These are phyloP conservation scores for Ophiosphaerella herpotricha DNA, from an alignment of 2,329 filamentous ascomycete species.

Conservation along the genomic window DNA sequence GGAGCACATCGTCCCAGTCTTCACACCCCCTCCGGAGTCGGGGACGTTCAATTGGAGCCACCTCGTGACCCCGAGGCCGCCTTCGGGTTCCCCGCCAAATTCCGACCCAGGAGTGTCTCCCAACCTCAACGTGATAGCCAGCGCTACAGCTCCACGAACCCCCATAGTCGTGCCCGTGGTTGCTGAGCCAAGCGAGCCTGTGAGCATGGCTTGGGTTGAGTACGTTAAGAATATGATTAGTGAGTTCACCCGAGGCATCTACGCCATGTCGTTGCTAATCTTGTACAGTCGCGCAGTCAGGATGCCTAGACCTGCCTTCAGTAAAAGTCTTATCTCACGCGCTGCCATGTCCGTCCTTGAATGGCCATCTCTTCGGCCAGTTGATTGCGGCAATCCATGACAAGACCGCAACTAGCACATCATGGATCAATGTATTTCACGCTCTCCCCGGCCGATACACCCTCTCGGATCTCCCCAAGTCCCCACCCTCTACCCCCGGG, in stretches of 20 bases:
- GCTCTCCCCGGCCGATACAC: constrained; percentile 66
- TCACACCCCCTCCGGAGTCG: constrained; percentile 53
- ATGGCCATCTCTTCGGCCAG: constrained; percentile 57
- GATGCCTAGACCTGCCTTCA: constrained; percentile 43
- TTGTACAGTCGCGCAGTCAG: constrained; percentile 37
- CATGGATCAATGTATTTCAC: constrained; percentile 68
- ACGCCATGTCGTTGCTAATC: constrained; percentile 9
- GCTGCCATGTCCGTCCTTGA: constrained; percentile 59
- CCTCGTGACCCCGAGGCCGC: constrained; percentile 42
- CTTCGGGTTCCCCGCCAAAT: constrained; percentile 47
- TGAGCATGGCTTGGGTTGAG: constrained; percentile 40
- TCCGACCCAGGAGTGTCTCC: constrained; percentile 45
- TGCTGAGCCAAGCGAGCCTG: constrained; percentile 23
- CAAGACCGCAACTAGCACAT: constrained; percentile 56
- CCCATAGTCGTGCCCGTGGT: constrained; percentile 33
- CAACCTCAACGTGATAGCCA: constrained; percentile 25
- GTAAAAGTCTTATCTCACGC: constrained; percentile 65
- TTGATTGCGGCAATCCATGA: constrained; percentile 62
- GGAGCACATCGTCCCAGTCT: constrained; percentile 46
- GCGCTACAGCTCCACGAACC: constrained; percentile 26
- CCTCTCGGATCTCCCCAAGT: constrained; percentile 64
- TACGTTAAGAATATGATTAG: constrained; percentile 37
- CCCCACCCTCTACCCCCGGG: constrained; percentile 64
- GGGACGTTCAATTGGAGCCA: constrained; percentile 48
- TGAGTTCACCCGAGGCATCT: constrained; percentile 22